Conservation (phyloP, 257 asterid genomes). For the Vinca minor region DNA sequence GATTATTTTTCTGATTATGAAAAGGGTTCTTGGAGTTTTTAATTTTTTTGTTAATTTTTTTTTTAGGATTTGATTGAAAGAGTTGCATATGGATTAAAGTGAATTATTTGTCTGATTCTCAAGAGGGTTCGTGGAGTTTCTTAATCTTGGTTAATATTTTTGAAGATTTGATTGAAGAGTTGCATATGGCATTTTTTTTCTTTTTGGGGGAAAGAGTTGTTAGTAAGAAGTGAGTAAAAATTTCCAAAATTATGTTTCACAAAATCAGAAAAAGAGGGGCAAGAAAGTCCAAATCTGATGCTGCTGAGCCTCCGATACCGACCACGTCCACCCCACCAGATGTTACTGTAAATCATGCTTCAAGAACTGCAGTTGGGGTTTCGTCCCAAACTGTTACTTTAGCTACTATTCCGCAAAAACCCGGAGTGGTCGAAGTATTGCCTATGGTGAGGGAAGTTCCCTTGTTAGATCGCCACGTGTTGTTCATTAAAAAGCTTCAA, state of each 20-base stretch:
- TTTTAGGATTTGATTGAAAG: conserved; percentile 11
- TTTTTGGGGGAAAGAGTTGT: too few relatives aligned
- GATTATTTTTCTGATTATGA: not conserved
- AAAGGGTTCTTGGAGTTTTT: not conserved
- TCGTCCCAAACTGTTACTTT: conserved; percentile 36
- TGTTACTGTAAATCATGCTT: conserved; percentile 26
- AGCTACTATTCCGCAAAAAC: conserved; percentile 41
- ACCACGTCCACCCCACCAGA: conserved; percentile 7
- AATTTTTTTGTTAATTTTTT: not conserved
- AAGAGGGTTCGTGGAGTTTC: not conserved
- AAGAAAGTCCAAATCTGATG: conserved; percentile 23
- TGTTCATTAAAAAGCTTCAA: conserved; percentile 64
- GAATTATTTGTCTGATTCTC: not conserved
- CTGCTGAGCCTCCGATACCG: conserved; percentile 23
- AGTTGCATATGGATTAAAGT: conserved; percentile 13
- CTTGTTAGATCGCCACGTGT: conserved; percentile 51
- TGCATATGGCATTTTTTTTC: conserved; percentile 5
- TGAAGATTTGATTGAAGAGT: conserved; percentile 9
- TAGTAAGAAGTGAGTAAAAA: not conserved
- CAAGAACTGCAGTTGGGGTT: conserved; percentile 22
- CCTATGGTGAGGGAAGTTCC: conserved; percentile 74
- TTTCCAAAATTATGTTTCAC: conserved; percentile 17
- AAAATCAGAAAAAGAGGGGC: conserved; percentile 23
- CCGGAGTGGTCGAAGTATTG: conserved; percentile 56
- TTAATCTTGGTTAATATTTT: not conserved